Evolutionary conservation across 2,329 filamentous ascomycete species (phyloP), one percentile per base, ranked within the genome.

Genomic region (Fusarium lateritium): DNA sequence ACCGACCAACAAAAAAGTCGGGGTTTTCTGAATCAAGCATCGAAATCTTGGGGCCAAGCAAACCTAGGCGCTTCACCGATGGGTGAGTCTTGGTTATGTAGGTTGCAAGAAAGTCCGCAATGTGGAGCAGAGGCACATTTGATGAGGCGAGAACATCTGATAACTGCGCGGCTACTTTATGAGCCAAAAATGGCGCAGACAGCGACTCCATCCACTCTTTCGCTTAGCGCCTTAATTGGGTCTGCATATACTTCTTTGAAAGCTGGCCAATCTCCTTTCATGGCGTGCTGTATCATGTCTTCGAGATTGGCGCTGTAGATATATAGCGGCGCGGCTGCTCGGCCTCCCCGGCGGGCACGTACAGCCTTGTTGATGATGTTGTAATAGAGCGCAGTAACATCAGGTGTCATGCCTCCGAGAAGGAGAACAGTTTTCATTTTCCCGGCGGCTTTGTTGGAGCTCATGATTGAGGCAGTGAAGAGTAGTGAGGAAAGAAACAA

Each of bases 291-390:
- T 3, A 58, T 45, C 56, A 58, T 58, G 8, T 56, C 40, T 38
- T 58, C 51, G 13, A 58, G 39, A 13, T 56, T 58, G 19, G 51
- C 56, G 26, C 56, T 57, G 31, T 56, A 39, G 22, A 58, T 17
- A 13, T 56, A 55, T 9, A 58, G 22, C 1, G 56, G 31, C 2
- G 56, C 56, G 6, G 56, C n/a, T 4, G 10, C 17, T 21, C 50
- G 39, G 7, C 33, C 22, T 7, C 50, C 56, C 7, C 24, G 17
- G 21, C 28, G 26, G 8, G n/a, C n/a, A 26, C 56, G 34, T 6
- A 46, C 50, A 2, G 22, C 40, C 21, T 38, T 39, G 7, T 46
- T 58, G 33, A 58, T 45, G 3, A 26, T 46, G 10, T 40, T 56
- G 14, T 58, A 56, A 13, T 58, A 56, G 2, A 58, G 56, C 2